Conservation (phyloP, 1,284 basidiomycete species). For the Rhodotorula sp. region DNA sequence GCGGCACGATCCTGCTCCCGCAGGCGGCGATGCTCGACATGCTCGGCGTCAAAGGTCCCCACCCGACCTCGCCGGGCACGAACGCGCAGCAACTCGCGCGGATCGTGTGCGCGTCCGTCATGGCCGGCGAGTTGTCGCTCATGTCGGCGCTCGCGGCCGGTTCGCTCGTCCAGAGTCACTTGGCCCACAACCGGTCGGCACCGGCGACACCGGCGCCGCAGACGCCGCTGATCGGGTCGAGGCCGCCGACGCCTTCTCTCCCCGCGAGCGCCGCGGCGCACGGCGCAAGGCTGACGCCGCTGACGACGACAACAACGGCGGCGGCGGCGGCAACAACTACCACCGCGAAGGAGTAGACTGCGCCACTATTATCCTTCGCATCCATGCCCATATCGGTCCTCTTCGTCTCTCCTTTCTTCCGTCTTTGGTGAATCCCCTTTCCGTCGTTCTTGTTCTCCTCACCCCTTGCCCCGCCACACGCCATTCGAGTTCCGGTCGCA, state of each 20-base stretch:
- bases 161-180: slow-evolving; percentile 37
- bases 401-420: neutral
- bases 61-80: slow-evolving; percentile 74
- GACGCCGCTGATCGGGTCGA: slow-evolving; percentile 1
- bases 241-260: slow-evolving; percentile 1
- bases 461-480: neutral
- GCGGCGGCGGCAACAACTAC: neutral
- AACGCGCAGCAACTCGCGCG: slow-evolving; percentile 84
- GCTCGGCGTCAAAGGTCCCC: slow-evolving; percentile 83
- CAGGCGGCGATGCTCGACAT: slow-evolving; percentile 88
- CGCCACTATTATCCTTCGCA: neutral
- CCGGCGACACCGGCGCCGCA: slow-evolving; percentile 12
- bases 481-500: neutral
- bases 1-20: slow-evolving; percentile 83
- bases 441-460: slow-evolving; percentile 4
- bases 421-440: neutral
- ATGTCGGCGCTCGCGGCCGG: slow-evolving; percentile 87
- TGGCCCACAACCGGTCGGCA: slow-evolving; percentile 60
- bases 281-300: neutral
- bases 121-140: slow-evolving; percentile 84
- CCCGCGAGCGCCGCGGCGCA: neutral
- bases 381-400: neutral
- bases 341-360: too few relatives aligned
- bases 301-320: neutral
- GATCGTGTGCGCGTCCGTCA: slow-evolving; percentile 81